phyloP scores from a whole-genome alignment of 1,284 basidiomycete genomes.

The Pseudozyma sp. region DNA sequence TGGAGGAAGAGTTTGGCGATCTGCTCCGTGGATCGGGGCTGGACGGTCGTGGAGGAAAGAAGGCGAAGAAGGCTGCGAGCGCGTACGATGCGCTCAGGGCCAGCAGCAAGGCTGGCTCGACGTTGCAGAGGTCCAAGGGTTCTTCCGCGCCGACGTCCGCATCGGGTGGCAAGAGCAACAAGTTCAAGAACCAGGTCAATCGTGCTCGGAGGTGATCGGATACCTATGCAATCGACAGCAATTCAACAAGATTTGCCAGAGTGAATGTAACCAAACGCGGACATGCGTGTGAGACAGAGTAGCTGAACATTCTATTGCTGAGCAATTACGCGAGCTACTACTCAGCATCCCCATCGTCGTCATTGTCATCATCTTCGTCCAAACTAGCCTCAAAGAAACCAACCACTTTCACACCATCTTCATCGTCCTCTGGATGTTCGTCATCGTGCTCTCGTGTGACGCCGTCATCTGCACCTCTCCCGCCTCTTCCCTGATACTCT shows the following conservation, averaged over 20 bases:
- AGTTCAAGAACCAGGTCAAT: slow-evolving; percentile 44
- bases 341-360: slow-evolving; percentile 15
- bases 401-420: slow-evolving; percentile 4
- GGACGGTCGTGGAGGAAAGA: slow-evolving; percentile 47
- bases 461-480: slow-evolving; percentile 42
- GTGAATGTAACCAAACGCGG: neutral
- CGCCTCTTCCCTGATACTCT: slow-evolving; percentile 57
- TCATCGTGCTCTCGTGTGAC: slow-evolving; percentile 13
- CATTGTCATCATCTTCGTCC: slow-evolving; percentile 11
- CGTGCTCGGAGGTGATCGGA: slow-evolving; percentile 19
- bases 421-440: neutral
- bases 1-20: slow-evolving; percentile 68
- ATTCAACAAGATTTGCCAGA: neutral
- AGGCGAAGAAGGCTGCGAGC: slow-evolving; percentile 47
- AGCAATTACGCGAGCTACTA: neutral
- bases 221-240: neutral
- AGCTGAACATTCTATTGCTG: too few species aligned
- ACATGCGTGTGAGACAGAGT: neutral
- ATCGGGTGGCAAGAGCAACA: slow-evolving; percentile 13
- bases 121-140: slow-evolving; percentile 39
- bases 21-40: slow-evolving; percentile 54
- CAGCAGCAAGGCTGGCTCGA: slow-evolving; percentile 28
- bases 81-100: slow-evolving; percentile 40
- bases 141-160: slow-evolving; percentile 4
- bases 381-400: slow-evolving; percentile 32